phyloP scores from a whole-genome alignment of 352 stramenopile genomes.

The Phytopythium boreale region DNA sequence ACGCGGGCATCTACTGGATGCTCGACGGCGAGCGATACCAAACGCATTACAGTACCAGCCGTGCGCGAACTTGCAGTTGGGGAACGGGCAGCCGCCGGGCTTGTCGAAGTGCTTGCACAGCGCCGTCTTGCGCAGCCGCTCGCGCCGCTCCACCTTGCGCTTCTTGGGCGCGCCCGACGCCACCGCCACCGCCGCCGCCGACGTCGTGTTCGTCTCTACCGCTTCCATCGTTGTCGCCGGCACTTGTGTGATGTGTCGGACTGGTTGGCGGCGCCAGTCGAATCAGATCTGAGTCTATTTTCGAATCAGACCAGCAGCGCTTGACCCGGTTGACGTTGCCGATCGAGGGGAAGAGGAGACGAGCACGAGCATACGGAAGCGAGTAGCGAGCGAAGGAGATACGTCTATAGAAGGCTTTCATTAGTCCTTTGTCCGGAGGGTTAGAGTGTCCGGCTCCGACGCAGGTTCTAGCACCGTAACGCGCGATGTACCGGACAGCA shows the following conservation, averaged over 20 bases:
- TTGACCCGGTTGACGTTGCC: not conserved
- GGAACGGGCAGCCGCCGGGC: conserved; percentile 73
- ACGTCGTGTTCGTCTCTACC: conserved; percentile 6
- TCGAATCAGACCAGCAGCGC: not conserved
- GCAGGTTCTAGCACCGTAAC: too few species aligned
- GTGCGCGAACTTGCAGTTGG: conserved; percentile 83
- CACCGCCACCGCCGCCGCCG: not conserved
- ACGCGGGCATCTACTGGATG: too few species aligned
- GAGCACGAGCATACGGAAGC: too few species aligned
- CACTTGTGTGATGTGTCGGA: not conserved
- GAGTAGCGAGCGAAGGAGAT: not conserved
- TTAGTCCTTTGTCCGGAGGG: not conserved
- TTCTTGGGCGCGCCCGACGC: conserved; percentile 42
- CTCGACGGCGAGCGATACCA: too few species aligned
- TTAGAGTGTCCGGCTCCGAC: too few species aligned
- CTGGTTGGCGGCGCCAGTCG: not conserved
- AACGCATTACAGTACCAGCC: too few species aligned
- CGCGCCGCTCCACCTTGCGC: conserved; percentile 53
- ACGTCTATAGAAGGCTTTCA: not conserved
- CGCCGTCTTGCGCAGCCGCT: conserved; percentile 72
- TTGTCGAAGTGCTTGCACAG: conserved; percentile 88
- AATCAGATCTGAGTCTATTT: not conserved
- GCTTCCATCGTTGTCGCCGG: conserved; percentile 8
- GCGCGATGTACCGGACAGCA: too few species aligned
- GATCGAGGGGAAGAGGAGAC: not conserved